A percentile compares a stretch with the other conserved stretches of the same genome.
These are phyloP conservation scores for Pelargonium citronellum DNA, from an alignment of 441 rosid species.

Conservation along the genomic window DNA sequence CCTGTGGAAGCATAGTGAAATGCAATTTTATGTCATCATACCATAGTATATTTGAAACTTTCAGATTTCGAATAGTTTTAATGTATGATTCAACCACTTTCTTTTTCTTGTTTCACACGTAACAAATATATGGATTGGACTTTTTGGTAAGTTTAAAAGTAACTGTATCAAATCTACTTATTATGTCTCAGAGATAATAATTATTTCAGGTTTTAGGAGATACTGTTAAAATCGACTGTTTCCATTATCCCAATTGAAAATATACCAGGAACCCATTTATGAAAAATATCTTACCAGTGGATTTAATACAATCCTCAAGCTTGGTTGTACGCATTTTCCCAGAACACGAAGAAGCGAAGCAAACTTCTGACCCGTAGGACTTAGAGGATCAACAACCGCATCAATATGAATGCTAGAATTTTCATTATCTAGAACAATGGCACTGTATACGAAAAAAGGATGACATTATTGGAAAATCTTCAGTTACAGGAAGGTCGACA, in stretches of 20 bases:
- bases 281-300: constrained; percentile 66
- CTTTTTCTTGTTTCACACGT: not conserved
- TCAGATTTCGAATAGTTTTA: not conserved
- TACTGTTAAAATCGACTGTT: not conserved
- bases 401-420: constrained; percentile 80
- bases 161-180: not conserved
- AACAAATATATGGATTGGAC: not conserved
- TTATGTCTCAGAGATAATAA: not conserved
- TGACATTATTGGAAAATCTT: not conserved
- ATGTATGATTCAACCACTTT: not conserved
- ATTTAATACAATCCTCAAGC: constrained; percentile 90
- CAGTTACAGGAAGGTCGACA: not conserved
- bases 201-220: not conserved
- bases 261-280: not conserved
- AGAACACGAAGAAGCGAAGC: constrained; percentile 80
- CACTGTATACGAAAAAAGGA: constrained; percentile 43
- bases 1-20: not conserved
- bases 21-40: not conserved
- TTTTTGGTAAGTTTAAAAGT: not conserved
- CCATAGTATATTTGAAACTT: not conserved
- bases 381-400: constrained; percentile 93
- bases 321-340: constrained; percentile 70
- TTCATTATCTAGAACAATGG: constrained; percentile 65
- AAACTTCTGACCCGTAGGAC: constrained; percentile 83
- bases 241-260: not conserved